Evolutionary conservation across 139 green algal species (phyloP), one percentile per base, ranked within the genome.

Genomic region (Chlamydomonas eustigma): DNA sequence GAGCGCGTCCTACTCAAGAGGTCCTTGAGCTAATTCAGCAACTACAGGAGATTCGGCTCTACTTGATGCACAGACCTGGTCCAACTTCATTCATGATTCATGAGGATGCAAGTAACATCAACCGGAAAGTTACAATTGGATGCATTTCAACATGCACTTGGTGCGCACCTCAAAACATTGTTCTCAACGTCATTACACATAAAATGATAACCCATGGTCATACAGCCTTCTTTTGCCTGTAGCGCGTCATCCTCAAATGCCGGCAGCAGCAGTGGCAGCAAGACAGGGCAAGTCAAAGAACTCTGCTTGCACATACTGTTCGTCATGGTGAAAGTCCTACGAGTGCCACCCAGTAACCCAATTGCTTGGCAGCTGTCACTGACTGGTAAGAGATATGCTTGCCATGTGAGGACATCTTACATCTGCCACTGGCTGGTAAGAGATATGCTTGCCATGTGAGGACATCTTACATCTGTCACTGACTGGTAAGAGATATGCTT

Each of bases 301-400:
- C 76, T 87, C 22, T 92, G 88, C 71, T 28, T 83, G 8, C 88
- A 92, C 78, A 80, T 84, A 2, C 64, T 91, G 24, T 92, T 92
- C 80, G 86, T 90, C 2, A 86, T 92, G 83, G 37, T 86, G 51
- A 88, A 88, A 74, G 83, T 92, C 28, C 77, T 92, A 72, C 68
- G 84, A 25, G 82, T 92, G 64, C 83, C 86, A 2, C 36, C 74
- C 8, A 76, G 64, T 64, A 92, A 90, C 79, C 86, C 88, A 2
- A 51, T 92, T 12, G 73, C 87, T 31, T 92, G 88, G 88, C 88
- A 92, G 77, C 81, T 88, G 18, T 89, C 83, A 4, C 81, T 92
- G 0, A 87, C 76, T 24, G 84, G 84, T 83, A 52, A 74, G 32
- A 28, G 58, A 28, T 18, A 32, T 70, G 24, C 8, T 24, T 70